Evolutionary conservation across 2,329 filamentous ascomycete genomes (phyloP), one percentile per base, ranked within the genome.

Genomic region (Apiospora saccharicola): DNA sequence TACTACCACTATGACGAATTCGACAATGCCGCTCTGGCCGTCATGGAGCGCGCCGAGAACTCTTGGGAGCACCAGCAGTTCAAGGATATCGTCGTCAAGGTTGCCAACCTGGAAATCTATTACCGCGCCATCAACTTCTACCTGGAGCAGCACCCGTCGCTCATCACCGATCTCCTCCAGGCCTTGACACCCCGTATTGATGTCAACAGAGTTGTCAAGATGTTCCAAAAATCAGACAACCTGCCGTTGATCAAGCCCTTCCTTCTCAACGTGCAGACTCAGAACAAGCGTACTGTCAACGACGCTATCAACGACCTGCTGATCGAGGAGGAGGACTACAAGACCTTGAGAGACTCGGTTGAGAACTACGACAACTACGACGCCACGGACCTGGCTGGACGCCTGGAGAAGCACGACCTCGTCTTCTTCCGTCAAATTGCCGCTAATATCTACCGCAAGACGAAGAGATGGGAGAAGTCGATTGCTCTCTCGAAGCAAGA

Each of bases 321-420:
- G 78, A 99, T 99, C 73, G 96, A 99, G 83, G 96, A 99, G 83
- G 97, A 99, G 81, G 97, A 99, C 82, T 96, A 99, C 89, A 98
- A 99, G 91, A 98, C 96, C 22, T 89, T 99, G 41, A 93, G 95
- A 70, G 96, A 99, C 84, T 99, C 96, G 1, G 96, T 98, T 14
- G 94, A 98, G 85, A 98, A 98, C 85, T 97, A 98, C 83, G 96
- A 99, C 87, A 99, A 99, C 85, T 99, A 98, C 81, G 97, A 99
- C 82, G 93, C 96, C 3, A 94, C 97, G 67, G 95, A 97, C 37
- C 90, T 99, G 73, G 97, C 96, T 2, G 90, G 93, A 81, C 93
- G 96, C 71, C 88, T 99, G 14, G 97, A 99, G 90, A 96, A 96
- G 86, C 97, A 99, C 81, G 96, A 99, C 72, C 87, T 99, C 68